phyloP scores from a whole-genome alignment of 179 eudicot genomes.

The Dionaea muscipula region DNA sequence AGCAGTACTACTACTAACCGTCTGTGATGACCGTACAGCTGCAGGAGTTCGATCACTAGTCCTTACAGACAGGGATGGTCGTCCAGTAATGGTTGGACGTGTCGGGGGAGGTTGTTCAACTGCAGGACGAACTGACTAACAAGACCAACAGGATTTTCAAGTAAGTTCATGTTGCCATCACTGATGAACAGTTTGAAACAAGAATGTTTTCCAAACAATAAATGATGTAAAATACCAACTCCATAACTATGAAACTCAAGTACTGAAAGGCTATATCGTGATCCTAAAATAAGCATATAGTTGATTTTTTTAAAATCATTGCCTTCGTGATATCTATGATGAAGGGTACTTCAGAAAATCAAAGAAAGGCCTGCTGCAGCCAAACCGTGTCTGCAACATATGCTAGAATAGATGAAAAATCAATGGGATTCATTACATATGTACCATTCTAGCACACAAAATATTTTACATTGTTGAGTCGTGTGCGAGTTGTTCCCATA shows the following conservation, averaged over 20 bases:
- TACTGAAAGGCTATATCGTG: too few relatives aligned
- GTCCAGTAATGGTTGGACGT: slow-evolving; percentile 22
- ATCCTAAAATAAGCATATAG: too few relatives aligned
- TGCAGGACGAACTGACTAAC: slow-evolving; percentile 47
- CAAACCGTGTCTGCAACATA: too few relatives aligned
- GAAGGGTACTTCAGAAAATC: too few relatives aligned
- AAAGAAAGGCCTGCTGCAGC: too few relatives aligned
- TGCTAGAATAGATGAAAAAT: too few relatives aligned
- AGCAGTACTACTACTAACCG: slow-evolving; percentile 6
- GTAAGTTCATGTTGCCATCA: slow-evolving; percentile 5
- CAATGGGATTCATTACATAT: too few relatives aligned
- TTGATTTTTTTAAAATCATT: too few relatives aligned
- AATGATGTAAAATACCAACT: background rate
- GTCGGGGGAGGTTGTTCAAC: slow-evolving; percentile 31
- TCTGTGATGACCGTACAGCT: slow-evolving; percentile 18
- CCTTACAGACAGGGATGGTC: slow-evolving; percentile 26
- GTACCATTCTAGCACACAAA: too few relatives aligned
- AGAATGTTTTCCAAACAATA: background rate
- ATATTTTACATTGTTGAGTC: too few relatives aligned
- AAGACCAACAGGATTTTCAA: slow-evolving; percentile 13
- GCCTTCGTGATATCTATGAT: too few relatives aligned
- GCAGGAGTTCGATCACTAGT: slow-evolving; percentile 29
- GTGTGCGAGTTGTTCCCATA: too few relatives aligned
- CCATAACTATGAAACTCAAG: background rate
- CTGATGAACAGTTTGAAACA: background rate